Base-by-base conservation (phyloP, 163 green algal genomes). In the Chloromonas sp. region DNA sequence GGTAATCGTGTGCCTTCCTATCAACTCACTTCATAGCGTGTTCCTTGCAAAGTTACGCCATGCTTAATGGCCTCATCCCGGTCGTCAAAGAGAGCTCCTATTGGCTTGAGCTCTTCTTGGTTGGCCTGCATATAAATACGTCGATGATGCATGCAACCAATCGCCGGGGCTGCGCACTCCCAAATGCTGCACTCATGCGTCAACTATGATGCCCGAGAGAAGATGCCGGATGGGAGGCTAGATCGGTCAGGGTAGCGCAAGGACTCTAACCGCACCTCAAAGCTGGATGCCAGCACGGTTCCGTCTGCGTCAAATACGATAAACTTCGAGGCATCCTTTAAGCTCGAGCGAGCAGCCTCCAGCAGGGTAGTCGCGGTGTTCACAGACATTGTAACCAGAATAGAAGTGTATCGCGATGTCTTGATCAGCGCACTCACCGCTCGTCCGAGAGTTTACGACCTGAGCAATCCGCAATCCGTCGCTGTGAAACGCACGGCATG, bases 11-110 rank as follows among this genome's bases (percentile, higher is more conserved):
- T 71, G 13, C 84, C 2, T 60, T 92, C 92, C 92, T 94, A 8
- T 93, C 87, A 13, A 79, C 83, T 3, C 60, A 93, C 92, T 91
- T 95, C 78, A 61, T 81, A 81, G 36, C 78, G 78, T 61, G n/a
- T 81, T 5, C 78, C 78, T 61, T 81, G 78, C 78, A 81, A 61
- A 13, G 57, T 81, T 11, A 95, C 87, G 14, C 92, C 92, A n/a
- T 88, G 84, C 58, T 84, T 88, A 36, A 95, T 90, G 2, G 92
- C 90, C 14, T 84, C 84, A 8, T 81, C 78, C 14, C 78, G 78
- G 78, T 81, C 58, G 2, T 81, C 57, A 2, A 81, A 86, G 15
- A 94, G 89, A 1, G 92, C 90, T 5, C 81, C 84, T 2, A 94
- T 83, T 0, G 85, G 82, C 58, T 89, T 86, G 0, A 93, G 84